These are phyloP conservation scores for Penicillium crystallinum DNA, from an alignment of 495 filamentous ascomycete species.

Conservation along the genomic window DNA sequence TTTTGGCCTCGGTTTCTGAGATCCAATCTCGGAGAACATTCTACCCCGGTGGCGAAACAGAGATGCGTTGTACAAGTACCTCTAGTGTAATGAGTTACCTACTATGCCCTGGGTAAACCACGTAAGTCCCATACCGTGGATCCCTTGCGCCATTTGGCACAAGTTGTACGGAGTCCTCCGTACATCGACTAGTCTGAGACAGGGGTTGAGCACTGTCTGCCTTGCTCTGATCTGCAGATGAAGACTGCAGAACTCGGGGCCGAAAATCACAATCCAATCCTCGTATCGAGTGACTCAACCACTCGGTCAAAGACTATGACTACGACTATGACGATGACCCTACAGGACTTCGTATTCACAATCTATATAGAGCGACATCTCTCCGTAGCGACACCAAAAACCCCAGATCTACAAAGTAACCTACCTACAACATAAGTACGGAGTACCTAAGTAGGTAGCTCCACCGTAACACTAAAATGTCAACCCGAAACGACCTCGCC, in stretches of 20 bases:
- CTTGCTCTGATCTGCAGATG: background rate
- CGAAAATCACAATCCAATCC: background rate
- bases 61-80: background rate
- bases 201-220: background rate
- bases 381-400: too few relatives aligned
- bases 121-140: slow-evolving; percentile 5
- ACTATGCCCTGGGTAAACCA: too few relatives aligned
- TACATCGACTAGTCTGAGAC: slow-evolving; percentile 9
- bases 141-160: slow-evolving; percentile 10
- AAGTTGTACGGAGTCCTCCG: background rate
- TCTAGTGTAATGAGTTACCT: background rate
- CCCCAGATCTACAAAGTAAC: too few relatives aligned
- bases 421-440: too few relatives aligned
- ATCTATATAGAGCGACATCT: background rate
- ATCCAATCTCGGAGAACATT: too few relatives aligned
- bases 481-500: background rate
- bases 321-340: too few relatives aligned
- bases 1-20: background rate
- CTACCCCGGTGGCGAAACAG: slow-evolving; percentile 1
- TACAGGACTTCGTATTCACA: background rate
- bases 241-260: background rate
- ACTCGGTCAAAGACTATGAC: too few relatives aligned
- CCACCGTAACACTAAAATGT: background rate
- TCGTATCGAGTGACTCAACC: background rate
- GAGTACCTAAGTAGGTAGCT: too few relatives aligned